These are phyloP conservation scores for Blastobotrys terrestris DNA, from an alignment of 805 yeast species.

Conservation along the genomic window DNA sequence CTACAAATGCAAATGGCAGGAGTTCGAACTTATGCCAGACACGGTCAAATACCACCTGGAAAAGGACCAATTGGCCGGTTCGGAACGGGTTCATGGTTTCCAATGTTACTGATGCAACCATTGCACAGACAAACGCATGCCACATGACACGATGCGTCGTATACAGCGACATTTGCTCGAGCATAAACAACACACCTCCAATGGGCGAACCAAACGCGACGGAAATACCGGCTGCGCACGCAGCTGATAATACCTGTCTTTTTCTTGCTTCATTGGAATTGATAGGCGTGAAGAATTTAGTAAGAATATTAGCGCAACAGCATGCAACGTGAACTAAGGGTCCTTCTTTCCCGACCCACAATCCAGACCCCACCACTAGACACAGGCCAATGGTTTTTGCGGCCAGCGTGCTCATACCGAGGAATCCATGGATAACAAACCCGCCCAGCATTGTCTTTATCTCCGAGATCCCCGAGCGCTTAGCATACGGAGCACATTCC, in stretches of 20 bases:
- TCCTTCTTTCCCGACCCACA: conserved; percentile 84
- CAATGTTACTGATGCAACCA: conserved; percentile 59
- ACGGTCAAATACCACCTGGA: conserved; percentile 61
- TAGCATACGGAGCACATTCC: conserved; percentile 34
- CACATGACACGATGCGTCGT: conserved; percentile 66
- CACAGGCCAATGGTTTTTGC: conserved; percentile 54
- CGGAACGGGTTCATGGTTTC: conserved; percentile 46
- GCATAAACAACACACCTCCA: conserved; percentile 76
- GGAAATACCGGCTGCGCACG: conserved; percentile 77
- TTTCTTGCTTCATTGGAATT: conserved; percentile 46
- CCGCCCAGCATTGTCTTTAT: conserved; percentile 66
- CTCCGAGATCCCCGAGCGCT: conserved; percentile 67
- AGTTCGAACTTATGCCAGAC: conserved; percentile 69
- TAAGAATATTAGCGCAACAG: conserved; percentile 42
- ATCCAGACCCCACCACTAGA: conserved; percentile 65
- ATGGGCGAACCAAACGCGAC: conserved; percentile 84
- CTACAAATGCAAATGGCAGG: conserved; percentile 65
- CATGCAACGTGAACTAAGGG: conserved; percentile 78
- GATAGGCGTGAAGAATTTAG: conserved; percentile 30
- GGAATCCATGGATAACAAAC: conserved; percentile 45
- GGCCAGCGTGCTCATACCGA: conserved; percentile 47
- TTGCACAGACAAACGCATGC: conserved; percentile 78
- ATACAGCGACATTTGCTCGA: conserved; percentile 62
- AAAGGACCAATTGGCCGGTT: conserved; percentile 49
- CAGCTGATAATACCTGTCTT: conserved; percentile 65